Evolutionary conservation across 208 protist species (phyloP), one percentile per base, ranked within the genome.

Genomic region (Trypanosomatidae sp.): DNA sequence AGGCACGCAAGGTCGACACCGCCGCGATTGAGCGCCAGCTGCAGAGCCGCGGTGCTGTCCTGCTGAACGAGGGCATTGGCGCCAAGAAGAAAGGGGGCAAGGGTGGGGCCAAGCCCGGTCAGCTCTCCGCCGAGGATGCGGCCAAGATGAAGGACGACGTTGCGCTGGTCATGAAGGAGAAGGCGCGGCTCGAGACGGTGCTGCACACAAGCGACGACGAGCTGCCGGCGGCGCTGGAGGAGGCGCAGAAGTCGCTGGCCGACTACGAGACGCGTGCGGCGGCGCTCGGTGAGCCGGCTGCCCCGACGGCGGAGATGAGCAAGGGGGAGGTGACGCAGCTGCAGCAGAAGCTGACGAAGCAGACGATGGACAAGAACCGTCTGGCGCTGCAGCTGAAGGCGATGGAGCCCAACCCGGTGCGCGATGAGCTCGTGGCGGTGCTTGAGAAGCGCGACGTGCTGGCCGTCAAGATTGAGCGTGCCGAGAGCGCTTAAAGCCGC

Each of bases 331-430:
- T 92, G 49, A 77, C 83, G 75, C 87, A 91, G 80, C 84, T 94
- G 50, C 87, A 92, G 80, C 87, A 93, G 80, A 94, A 94, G 71
- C 69, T 93, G 41, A 77, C 77, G 44, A 96, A 94, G 82, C 89
- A 92, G 69, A 88, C 80, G 19, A 83, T 86, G 80, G 89, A 94
- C 19, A 79, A 82, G 47, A 90, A 89, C 68, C 89, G 89, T 44
- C 69, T 91, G 52, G 83, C 86, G 28, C 69, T 96, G 73, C 89
- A 94, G 76, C 74, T 96, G 65, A 96, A 94, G 79, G 77, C 91
- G 43, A 78, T 88, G 77, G 86, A 94, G 70, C 69, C 86, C 13
- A 84, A 84, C 66, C 71, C 80, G 13, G 36, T 76, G 33, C 85
- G 83, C 52, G 81, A 89, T 33, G 89, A 93, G 75, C 74, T 94